A percentile compares a stretch with the other conserved stretches of the same genome.
Conservation (phyloP, 192 early-diverging fungal genomes). For the Linnemannia exigua region DNA sequence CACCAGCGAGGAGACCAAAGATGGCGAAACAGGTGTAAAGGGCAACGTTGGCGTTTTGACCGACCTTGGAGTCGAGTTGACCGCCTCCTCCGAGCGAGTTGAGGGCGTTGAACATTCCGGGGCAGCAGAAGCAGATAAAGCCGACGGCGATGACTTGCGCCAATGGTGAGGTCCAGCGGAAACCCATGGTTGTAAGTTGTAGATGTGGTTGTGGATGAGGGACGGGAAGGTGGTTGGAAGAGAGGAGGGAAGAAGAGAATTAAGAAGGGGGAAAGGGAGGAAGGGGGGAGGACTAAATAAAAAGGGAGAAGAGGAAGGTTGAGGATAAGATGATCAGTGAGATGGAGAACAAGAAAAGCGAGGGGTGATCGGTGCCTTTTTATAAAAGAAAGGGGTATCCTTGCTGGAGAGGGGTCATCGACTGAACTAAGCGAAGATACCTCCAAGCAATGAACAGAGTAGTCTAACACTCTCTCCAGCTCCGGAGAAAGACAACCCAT, state of each 20-base stretch:
- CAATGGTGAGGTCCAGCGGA: slow-evolving; percentile 67
- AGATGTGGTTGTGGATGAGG: not conserved
- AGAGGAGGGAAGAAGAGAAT: not conserved
- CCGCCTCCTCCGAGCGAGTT: slow-evolving; percentile 73
- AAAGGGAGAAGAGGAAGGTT: not conserved
- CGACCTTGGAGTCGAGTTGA: slow-evolving; percentile 65
- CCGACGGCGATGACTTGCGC: slow-evolving; percentile 77
- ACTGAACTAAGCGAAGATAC: not conserved
- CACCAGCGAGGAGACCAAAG: slow-evolving; percentile 78
- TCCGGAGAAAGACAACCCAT: not conserved
- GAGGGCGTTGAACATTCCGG: slow-evolving; percentile 82
- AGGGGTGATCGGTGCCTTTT: not conserved
- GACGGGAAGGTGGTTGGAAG: not conserved
- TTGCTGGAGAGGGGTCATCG: no score
- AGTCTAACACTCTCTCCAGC: not conserved
- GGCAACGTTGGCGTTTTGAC: slow-evolving; percentile 79
- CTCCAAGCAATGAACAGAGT: no score
- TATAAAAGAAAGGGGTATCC: not conserved
- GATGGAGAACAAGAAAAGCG: not conserved
- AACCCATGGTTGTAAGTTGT: not conserved
- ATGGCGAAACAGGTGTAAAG: slow-evolving; percentile 81
- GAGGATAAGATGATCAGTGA: not conserved
- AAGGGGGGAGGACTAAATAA: not conserved
- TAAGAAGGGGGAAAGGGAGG: not conserved
- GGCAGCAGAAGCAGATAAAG: slow-evolving; percentile 79